A percentile compares a stretch with the other conserved stretches of the same genome.
Conservation (phyloP, 2,329 filamentous ascomycete species). For the Colletotrichum eremochloae region DNA sequence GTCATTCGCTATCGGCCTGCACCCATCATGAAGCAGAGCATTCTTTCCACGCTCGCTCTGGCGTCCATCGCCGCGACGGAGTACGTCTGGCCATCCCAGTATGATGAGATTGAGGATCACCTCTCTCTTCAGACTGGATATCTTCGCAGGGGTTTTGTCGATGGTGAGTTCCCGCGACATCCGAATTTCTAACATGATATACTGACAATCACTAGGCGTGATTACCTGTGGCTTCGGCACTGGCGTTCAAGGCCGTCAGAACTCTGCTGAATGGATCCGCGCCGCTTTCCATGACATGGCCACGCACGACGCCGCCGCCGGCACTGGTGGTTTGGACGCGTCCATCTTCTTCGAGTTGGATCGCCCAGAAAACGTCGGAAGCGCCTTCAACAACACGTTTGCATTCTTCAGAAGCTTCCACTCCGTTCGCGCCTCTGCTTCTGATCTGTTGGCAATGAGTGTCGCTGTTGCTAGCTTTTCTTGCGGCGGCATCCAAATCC, state of each 20-base stretch:
- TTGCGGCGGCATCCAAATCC: constrained; percentile 46
- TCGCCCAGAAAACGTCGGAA: constrained; percentile 44
- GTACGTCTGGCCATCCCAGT: constrained; percentile 38
- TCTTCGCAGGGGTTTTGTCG: constrained; percentile 34
- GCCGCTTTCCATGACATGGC: constrained; percentile 47
- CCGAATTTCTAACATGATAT: no score
- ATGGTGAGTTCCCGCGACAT: constrained; percentile 13
- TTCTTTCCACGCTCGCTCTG: constrained; percentile 22
- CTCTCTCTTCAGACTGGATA: constrained; percentile 40
- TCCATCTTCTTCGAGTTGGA: constrained; percentile 47
- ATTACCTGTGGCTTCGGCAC: constrained; percentile 43
- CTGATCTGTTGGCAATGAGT: constrained; percentile 47
- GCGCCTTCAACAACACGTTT: constrained; percentile 47
- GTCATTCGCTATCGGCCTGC: not conserved
- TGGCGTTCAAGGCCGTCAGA: constrained; percentile 42
- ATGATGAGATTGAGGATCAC: constrained; percentile 42
- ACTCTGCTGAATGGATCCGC: constrained; percentile 48
- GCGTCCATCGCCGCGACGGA: constrained; percentile 23
- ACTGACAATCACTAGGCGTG: constrained; percentile 36
- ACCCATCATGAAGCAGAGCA: constrained; percentile 30
- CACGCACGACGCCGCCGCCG: constrained; percentile 43
- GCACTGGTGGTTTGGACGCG: constrained; percentile 46
- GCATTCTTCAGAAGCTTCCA: constrained; percentile 46
- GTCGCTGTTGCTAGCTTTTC: constrained; percentile 42
- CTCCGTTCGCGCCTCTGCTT: constrained; percentile 43